Evolutionary conservation across 257 asterid genomes (phyloP).

Genomic region (Schizonepeta tenuifolia): DNA sequence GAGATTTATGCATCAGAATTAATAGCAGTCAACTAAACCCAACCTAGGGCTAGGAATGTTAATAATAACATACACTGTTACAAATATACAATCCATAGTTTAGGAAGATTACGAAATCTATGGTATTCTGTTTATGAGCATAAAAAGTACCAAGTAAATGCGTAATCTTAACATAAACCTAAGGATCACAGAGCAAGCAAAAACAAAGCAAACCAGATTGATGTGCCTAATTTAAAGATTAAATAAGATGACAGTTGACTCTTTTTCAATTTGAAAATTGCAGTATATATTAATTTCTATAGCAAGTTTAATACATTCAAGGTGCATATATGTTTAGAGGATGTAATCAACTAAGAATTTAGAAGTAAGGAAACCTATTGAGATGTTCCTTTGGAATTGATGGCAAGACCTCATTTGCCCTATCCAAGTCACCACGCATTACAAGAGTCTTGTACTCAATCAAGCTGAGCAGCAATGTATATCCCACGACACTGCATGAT

Average conservation of each 20-base stretch:
- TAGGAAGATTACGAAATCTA: slow-evolving; percentile 4
- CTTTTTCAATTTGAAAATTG: slow-evolving; percentile 5
- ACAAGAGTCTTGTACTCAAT: slow-evolving; percentile 98
- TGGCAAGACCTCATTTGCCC: slow-evolving; percentile 82
- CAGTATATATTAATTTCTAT: slow-evolving; percentile 2
- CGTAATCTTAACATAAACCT: slow-evolving; percentile 12
- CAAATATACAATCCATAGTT: slow-evolving; percentile 8
- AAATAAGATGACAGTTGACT: slow-evolving; percentile 5
- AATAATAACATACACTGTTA: slow-evolving; percentile 10
- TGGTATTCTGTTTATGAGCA: slow-evolving; percentile 14
- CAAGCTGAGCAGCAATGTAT: slow-evolving; percentile 90
- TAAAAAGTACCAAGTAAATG: slow-evolving; percentile 14
- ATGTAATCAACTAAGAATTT: slow-evolving; percentile 7
- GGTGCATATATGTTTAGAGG: slow-evolving; percentile 14
- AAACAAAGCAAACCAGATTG: slow-evolving; percentile 19
- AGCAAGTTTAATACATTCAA: slow-evolving; percentile 18
- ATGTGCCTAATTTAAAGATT: slow-evolving; percentile 2
- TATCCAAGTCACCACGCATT: slow-evolving; percentile 97
- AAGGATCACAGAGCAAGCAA: slow-evolving; percentile 17
- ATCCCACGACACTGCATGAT: slow-evolving; percentile 80
- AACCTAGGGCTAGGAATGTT: neutral
- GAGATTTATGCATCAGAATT: too few relatives aligned
- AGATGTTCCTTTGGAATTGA: slow-evolving; percentile 93
- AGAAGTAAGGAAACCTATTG: slow-evolving; percentile 60
- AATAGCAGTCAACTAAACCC: neutral